These are phyloP conservation scores for Ramaria sp. DNA, from an alignment of 768 basidiomycete genomes.

Conservation along the genomic window DNA sequence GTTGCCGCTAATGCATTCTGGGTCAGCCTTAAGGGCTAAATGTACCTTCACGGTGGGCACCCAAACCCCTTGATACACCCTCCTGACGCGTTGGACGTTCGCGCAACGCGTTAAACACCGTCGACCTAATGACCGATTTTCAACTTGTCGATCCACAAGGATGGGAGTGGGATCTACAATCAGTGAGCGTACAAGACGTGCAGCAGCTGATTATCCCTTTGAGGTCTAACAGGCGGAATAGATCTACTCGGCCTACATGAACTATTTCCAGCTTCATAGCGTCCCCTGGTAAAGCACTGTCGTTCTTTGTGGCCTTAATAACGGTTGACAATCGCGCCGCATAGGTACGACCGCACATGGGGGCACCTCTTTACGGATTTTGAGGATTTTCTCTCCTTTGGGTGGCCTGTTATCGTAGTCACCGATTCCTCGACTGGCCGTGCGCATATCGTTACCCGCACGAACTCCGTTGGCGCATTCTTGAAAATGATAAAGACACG, in stretches of 20 bases:
- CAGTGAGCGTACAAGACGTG: constrained; percentile 34
- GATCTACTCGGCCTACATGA: constrained; percentile 70
- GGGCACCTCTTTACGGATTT: constrained; percentile 69
- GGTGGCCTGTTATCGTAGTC: constrained; percentile 73
- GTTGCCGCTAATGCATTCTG: no score
- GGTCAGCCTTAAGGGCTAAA: no score
- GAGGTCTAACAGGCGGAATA: constrained; percentile 13
- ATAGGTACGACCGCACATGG: constrained; percentile 75
- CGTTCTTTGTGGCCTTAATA: neutral
- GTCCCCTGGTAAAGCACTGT: constrained; percentile 45
- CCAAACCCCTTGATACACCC: no score
- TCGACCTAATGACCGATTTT: constrained; percentile 38
- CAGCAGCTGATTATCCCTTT: neutral
- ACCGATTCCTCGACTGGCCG: constrained; percentile 63
- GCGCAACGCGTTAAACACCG: neutral
- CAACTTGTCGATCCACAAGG: constrained; percentile 63
- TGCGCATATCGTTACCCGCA: constrained; percentile 71
- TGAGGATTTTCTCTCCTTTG: constrained; percentile 68
- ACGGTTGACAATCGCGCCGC: neutral
- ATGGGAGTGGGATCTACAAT: constrained; percentile 75
- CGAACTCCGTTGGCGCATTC: constrained; percentile 61
- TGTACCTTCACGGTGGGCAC: no score
- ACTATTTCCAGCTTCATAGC: constrained; percentile 61
- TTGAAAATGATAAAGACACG: constrained; percentile 80
- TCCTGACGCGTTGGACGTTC: no score